Evolutionary conservation across 2,329 filamentous ascomycete genomes (phyloP).

Genomic region (Apiospora kogelbergensis): DNA sequence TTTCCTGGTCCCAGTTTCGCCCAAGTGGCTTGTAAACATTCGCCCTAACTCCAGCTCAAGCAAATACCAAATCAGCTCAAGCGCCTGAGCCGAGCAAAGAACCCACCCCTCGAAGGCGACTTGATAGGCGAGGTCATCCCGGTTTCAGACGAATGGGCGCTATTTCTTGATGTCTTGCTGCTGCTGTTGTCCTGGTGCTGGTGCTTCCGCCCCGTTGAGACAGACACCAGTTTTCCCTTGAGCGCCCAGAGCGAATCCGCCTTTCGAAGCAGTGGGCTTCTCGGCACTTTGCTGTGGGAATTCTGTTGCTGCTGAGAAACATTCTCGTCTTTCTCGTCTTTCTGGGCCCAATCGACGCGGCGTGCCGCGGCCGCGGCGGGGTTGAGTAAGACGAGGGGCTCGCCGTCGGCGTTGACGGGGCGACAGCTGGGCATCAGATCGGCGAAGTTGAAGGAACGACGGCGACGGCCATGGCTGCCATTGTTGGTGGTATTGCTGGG

Average conservation of each 20-base stretch:
- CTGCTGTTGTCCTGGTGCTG: constrained; percentile 20
- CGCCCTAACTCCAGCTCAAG: neutral
- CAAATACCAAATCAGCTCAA: constrained; percentile 5
- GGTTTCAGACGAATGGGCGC: neutral
- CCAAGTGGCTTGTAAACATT: neutral
- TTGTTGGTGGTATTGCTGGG: neutral
- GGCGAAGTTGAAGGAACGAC: neutral
- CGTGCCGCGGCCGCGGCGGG: neutral
- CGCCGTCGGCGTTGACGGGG: neutral
- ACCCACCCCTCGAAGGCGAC: neutral
- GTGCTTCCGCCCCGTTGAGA: constrained; percentile 16
- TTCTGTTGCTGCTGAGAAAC: neutral
- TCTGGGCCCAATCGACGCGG: constrained; percentile 58
- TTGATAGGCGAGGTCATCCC: neutral
- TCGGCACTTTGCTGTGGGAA: constrained; percentile 19
- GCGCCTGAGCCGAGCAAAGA: constrained; percentile 2
- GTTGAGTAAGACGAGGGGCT: neutral
- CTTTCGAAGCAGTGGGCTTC: constrained; percentile 36
- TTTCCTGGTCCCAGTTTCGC: neutral
- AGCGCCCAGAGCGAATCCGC: constrained; percentile 52
- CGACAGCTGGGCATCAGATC: neutral
- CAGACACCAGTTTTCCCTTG: constrained; percentile 36
- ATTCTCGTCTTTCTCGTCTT: constrained; percentile 42
- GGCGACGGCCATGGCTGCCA: neutral
- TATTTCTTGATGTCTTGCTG: constrained; percentile 14